Percentiles rank a stretch among this genome's conserved stretches.
Conservation (phyloP, 1,284 basidiomycete genomes). For the Coniferiporia weirii region DNA sequence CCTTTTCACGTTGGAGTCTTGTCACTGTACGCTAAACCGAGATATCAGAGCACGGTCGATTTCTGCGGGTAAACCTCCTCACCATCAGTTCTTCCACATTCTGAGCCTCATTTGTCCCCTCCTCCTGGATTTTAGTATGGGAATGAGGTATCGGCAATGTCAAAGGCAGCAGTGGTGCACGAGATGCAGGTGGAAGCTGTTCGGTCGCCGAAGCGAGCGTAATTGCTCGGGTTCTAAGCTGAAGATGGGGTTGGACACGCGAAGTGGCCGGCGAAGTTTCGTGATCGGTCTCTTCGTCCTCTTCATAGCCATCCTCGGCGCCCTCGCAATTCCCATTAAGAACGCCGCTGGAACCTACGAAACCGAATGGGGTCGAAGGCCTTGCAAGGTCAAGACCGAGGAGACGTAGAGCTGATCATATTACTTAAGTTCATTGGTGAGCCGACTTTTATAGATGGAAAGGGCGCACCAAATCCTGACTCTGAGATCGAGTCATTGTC, state of each 20-base stretch:
- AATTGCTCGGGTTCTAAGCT: neutral
- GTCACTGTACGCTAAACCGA: neutral
- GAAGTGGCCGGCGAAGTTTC: neutral
- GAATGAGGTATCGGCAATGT: neutral
- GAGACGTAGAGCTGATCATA: neutral
- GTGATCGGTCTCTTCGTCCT: neutral
- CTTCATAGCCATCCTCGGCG: neutral
- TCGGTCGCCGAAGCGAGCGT: neutral
- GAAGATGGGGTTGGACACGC: neutral
- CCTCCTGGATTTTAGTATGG: neutral
- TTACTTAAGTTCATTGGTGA: neutral
- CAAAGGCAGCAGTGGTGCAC: neutral
- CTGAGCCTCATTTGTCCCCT: neutral
- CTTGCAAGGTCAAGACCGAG: neutral
- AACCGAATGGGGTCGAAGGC: neutral
- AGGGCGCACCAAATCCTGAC: neutral
- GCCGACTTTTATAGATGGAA: neutral
- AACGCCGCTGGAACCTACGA: neutral
- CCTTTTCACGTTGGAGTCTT: constrained; percentile 6
- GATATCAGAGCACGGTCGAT: neutral
- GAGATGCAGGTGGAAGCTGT: neutral
- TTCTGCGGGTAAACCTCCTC: no score
- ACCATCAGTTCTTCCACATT: neutral
- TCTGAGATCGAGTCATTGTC: neutral
- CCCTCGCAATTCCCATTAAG: no score